Evolutionary conservation across 495 filamentous ascomycete species (phyloP).

Genomic region (Lepraria neglecta): DNA sequence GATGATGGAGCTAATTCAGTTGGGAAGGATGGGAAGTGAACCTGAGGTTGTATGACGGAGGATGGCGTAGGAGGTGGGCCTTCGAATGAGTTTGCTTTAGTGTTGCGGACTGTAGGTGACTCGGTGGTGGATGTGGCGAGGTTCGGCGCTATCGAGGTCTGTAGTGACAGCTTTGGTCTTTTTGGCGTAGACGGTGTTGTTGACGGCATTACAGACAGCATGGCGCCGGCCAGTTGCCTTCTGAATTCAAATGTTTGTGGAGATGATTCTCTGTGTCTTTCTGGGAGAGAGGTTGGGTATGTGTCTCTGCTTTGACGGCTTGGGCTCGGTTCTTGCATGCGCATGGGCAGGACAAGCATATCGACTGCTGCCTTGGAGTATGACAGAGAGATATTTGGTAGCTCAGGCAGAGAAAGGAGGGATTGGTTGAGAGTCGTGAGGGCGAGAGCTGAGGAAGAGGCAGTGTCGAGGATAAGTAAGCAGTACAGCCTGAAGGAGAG

Average conservation of each 20-base stretch:
- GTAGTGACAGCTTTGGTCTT: slow-evolving; percentile 73
- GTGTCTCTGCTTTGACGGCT: slow-evolving; percentile 19
- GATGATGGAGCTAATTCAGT: slow-evolving; percentile 26
- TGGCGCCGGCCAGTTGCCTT: slow-evolving; percentile 22
- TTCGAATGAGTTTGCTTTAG: slow-evolving; percentile 72
- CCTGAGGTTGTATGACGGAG: slow-evolving; percentile 25
- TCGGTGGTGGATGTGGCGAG: slow-evolving; percentile 50
- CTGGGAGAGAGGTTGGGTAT: background rate
- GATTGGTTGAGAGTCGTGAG: background rate
- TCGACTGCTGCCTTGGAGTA: slow-evolving; percentile 15
- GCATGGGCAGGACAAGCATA: slow-evolving; percentile 30
- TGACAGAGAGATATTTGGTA: background rate
- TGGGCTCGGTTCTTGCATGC: slow-evolving; percentile 24
- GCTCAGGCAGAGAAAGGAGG: background rate
- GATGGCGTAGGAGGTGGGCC: slow-evolving; percentile 59
- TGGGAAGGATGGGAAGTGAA: slow-evolving; percentile 29
- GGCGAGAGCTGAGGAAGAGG: slow-evolving; percentile 9
- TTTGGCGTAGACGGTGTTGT: slow-evolving; percentile 42
- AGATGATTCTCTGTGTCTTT: slow-evolving; percentile 23
- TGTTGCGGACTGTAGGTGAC: slow-evolving; percentile 76
- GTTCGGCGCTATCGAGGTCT: slow-evolving; percentile 53
- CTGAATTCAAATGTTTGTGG: slow-evolving; percentile 25
- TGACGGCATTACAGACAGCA: slow-evolving; percentile 28
- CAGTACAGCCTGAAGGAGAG: slow-evolving; percentile 7
- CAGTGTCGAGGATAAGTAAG: slow-evolving; percentile 6